A percentile compares a stretch with the other conserved stretches of the same genome.
Conservation (phyloP, 306 rosid species). For the Quercus dentata region DNA sequence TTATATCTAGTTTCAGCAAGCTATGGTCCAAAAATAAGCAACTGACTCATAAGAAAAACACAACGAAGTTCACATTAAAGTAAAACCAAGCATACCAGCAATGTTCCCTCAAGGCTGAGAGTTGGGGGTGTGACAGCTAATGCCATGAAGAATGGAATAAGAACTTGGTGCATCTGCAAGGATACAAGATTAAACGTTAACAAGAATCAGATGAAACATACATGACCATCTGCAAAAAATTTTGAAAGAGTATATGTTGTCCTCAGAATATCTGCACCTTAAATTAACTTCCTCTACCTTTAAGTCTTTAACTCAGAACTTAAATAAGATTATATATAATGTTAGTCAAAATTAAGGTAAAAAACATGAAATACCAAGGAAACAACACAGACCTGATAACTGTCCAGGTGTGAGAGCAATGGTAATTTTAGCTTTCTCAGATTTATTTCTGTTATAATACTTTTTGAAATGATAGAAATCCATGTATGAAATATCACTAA, state of each 20-base stretch:
- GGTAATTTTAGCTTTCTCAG: background rate
- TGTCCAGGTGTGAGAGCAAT: background rate
- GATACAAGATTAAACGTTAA: constrained; percentile 6
- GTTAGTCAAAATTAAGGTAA: background rate
- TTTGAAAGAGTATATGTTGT: background rate
- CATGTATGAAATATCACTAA: background rate
- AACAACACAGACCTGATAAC: background rate
- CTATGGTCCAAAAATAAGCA: background rate
- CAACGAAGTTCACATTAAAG: background rate
- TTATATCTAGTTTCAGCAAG: background rate
- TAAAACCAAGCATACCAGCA: constrained; percentile 60
- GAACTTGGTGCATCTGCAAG: constrained; percentile 79
- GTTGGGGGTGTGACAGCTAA: constrained; percentile 74
- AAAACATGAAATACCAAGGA: background rate
- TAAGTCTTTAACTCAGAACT: background rate
- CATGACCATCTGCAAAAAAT: background rate
- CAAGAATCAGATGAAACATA: background rate
- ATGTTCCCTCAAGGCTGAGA: constrained; percentile 85
- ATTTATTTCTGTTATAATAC: background rate
- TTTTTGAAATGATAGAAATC: background rate
- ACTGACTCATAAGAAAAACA: background rate
- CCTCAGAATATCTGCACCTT: constrained; percentile 1
- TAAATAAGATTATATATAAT: background rate
- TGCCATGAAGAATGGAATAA: constrained; percentile 77
- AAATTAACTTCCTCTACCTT: background rate